Evolutionary conservation across 2,329 filamentous ascomycete genomes (phyloP).

Genomic region (Diaporthe citriasiana): DNA sequence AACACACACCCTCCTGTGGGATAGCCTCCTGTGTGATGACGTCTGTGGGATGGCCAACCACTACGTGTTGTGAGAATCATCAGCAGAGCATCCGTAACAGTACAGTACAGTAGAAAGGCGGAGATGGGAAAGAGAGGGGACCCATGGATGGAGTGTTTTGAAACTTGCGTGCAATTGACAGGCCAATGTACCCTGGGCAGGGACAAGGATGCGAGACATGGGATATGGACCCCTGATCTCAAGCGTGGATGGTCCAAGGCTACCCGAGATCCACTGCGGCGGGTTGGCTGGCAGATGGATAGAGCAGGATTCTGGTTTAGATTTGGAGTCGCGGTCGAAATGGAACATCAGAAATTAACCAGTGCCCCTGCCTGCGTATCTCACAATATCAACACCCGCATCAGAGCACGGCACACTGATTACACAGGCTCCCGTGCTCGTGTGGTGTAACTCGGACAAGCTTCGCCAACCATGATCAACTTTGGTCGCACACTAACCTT

Average conservation of each 20-base stretch:
- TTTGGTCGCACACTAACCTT: neutral
- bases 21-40: neutral
- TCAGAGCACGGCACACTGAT: neutral
- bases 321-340: conserved; percentile 33
- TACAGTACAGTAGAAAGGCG: no score
- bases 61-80: neutral
- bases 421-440: conserved; percentile 1
- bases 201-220: neutral
- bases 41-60: no score
- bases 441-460: conserved; percentile 18
- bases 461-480: neutral
- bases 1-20: no score
- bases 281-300: conserved; percentile 18
- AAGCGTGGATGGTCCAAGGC: conserved; percentile 6
- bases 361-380: conserved; percentile 28
- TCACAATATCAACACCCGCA: conserved; percentile 18
- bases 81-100: neutral
- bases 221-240: neutral
- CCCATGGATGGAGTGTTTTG: conserved; percentile 21
- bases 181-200: conserved; percentile 15
- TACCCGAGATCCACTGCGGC: conserved; percentile 19
- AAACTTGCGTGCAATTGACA: conserved; percentile 34
- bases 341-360: conserved; percentile 36
- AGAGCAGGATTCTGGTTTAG: conserved; percentile 8
- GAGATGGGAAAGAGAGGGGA: conserved; percentile 14